Conservation (phyloP, 2,329 filamentous ascomycete genomes). For the Sporothrix variecibatus region DNA sequence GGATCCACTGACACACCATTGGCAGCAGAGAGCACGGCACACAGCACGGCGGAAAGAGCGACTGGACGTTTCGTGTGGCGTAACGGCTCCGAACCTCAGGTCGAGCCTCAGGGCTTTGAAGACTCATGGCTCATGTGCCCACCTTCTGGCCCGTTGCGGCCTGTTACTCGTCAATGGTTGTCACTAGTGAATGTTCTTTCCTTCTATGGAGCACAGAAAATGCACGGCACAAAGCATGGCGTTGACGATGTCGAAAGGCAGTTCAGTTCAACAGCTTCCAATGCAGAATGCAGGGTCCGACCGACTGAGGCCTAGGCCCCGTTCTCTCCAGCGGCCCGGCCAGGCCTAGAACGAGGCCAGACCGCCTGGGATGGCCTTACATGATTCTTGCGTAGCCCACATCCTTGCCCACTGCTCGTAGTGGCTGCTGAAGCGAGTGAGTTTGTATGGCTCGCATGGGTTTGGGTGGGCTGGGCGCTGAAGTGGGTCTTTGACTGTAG, state of each 20-base stretch:
- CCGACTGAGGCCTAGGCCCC: conserved; percentile 3
- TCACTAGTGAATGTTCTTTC: background rate
- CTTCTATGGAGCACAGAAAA: background rate
- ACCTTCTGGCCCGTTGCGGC: background rate
- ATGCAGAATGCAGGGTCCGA: background rate
- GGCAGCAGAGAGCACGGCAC: background rate
- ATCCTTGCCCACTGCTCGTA: background rate
- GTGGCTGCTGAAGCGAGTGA: background rate
- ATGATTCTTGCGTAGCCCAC: background rate
- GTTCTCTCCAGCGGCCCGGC: background rate
- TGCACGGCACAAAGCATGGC: background rate
- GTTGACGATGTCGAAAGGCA: background rate
- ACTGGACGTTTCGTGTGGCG: conserved; percentile 17
- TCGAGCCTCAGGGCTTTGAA: too few species aligned
- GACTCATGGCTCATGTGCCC: background rate
- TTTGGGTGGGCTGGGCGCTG: background rate
- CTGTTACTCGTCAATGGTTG: background rate
- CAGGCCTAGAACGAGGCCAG: conserved; percentile 13
- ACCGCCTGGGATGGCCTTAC: conserved; percentile 2
- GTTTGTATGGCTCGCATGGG: background rate
- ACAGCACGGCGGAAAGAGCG: conserved; percentile 5
- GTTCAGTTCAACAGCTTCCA: background rate
- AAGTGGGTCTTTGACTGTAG: background rate
- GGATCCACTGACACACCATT: conserved; percentile 3
- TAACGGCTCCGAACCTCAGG: background rate